phyloP scores from a whole-genome alignment of 768 basidiomycete species.

The Polyporus arcularius region DNA sequence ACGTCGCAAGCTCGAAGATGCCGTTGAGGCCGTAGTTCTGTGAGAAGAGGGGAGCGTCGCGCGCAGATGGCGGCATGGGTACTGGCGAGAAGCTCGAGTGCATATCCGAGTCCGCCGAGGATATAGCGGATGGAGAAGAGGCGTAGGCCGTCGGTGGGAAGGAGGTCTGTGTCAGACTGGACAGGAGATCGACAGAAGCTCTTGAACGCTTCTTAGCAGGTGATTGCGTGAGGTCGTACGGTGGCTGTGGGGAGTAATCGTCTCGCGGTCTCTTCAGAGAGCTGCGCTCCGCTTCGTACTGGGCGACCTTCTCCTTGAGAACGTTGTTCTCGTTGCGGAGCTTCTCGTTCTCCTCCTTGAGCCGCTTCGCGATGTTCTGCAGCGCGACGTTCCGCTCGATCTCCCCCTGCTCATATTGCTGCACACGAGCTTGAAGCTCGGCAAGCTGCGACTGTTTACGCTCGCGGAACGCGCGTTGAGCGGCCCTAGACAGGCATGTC shows the following conservation, averaged over 20 bases:
- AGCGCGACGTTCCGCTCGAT: slow-evolving; percentile 84
- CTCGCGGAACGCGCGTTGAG: slow-evolving; percentile 88
- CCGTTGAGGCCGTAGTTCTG: slow-evolving; percentile 34
- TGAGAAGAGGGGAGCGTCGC: slow-evolving; percentile 30
- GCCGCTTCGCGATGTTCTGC: slow-evolving; percentile 77
- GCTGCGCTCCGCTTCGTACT: slow-evolving; percentile 28
- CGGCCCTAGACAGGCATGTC: slow-evolving; percentile 53
- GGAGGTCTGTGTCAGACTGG: slow-evolving; percentile 16
- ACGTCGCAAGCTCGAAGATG: slow-evolving; percentile 41
- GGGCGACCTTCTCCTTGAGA: slow-evolving; percentile 47
- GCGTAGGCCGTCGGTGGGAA: slow-evolving; percentile 18
- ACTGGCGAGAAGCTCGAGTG: slow-evolving; percentile 35
- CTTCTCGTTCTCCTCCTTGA: slow-evolving; percentile 84
- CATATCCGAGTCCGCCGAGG: slow-evolving; percentile 44
- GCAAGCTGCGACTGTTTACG: slow-evolving; percentile 87
- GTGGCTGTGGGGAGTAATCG: slow-evolving; percentile 42
- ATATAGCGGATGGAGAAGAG: slow-evolving; percentile 28
- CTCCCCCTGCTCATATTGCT: slow-evolving; percentile 88
- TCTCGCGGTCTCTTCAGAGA: slow-evolving; percentile 65
- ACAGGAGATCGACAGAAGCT: slow-evolving; percentile 24
- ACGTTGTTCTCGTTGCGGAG: slow-evolving; percentile 66
- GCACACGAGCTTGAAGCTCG: slow-evolving; percentile 83
- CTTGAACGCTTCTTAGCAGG: slow-evolving; percentile 41
- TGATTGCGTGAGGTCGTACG: slow-evolving; percentile 27
- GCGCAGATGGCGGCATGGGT: slow-evolving; percentile 28